phyloP scores from a whole-genome alignment of 73 alveolate genomes.

The Durusdinium trenchii region DNA sequence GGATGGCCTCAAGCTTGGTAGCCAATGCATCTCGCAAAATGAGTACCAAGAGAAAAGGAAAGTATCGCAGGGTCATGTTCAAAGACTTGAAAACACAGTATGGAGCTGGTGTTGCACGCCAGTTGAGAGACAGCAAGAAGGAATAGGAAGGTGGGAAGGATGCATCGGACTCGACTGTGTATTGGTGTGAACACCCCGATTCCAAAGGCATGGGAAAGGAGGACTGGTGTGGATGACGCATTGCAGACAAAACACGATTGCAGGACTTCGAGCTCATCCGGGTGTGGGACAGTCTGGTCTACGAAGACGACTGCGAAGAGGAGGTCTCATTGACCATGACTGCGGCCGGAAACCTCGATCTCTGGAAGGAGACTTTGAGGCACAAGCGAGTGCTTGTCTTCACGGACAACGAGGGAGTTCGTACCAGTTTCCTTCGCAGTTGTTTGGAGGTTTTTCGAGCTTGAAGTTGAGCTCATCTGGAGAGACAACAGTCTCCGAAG shows the following conservation, averaged over 20 bases:
- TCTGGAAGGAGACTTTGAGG: no score
- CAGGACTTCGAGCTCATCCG: slow-evolving; percentile 17
- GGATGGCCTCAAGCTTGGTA: not conserved
- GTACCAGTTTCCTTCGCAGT: no score
- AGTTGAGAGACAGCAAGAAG: not conserved
- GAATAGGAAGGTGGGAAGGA: not conserved
- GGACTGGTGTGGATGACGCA: no score
- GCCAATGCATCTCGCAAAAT: not conserved
- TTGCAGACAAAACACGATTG: no score
- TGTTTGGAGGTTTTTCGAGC: no score
- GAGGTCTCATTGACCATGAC: not conserved
- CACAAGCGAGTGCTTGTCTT: no score
- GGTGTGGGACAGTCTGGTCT: slow-evolving; percentile 23
- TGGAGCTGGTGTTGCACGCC: not conserved
- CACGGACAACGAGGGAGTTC: no score
- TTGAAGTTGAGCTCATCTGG: no score
- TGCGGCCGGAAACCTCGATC: not conserved
- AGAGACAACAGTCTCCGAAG: no score
- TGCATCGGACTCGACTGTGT: not conserved
- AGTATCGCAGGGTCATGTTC: not conserved
- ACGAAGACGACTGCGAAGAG: slow-evolving; percentile 1
- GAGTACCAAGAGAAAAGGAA: not conserved
- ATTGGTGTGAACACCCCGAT: not conserved
- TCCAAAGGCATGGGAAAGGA: no score
- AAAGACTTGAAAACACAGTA: not conserved